Percentiles rank a stretch among this genome's conserved stretches.
phyloP scores from a whole-genome alignment of 1,284 basidiomycete genomes.

The Cystobasidium slooffiae region DNA sequence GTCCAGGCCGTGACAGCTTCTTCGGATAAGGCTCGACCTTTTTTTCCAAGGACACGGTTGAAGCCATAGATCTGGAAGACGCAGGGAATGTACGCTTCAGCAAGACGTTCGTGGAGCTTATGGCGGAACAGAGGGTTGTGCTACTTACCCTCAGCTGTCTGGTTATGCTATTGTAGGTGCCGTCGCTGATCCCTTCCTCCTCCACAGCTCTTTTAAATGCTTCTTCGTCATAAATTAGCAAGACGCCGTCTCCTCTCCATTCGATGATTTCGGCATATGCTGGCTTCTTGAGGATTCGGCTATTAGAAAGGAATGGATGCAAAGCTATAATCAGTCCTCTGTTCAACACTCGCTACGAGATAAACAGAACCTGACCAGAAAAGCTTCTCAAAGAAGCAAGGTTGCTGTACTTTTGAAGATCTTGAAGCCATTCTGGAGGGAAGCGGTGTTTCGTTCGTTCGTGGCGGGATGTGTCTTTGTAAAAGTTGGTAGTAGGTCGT shows the following conservation, averaged over 20 bases:
- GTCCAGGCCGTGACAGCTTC: not conserved
- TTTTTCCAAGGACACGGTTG: not conserved
- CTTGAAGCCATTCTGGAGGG: too few relatives aligned
- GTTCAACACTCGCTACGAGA: too few relatives aligned
- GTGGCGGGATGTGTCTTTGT: too few relatives aligned
- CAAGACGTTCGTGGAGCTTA: too few relatives aligned
- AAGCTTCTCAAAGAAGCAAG: too few relatives aligned
- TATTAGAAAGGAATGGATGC: not conserved
- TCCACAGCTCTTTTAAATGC: not conserved
- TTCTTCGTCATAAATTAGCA: not conserved
- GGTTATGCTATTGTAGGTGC: constrained; percentile 5
- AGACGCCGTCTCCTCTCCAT: not conserved
- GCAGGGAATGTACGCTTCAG: not conserved
- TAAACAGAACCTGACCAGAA: too few relatives aligned
- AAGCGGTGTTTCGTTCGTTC: too few relatives aligned
- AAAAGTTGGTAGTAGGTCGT: too few relatives aligned
- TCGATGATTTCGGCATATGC: not conserved
- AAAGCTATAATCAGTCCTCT: not conserved
- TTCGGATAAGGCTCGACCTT: not conserved
- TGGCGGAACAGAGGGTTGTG: not conserved
- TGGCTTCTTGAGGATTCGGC: not conserved
- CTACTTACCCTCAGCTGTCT: constrained; percentile 10
- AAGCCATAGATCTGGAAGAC: constrained; percentile 2
- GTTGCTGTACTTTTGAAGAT: too few relatives aligned
- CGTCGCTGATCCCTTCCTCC: not conserved